A percentile compares a stretch with the other conserved stretches of the same genome.
These are phyloP conservation scores for Pyrenochaeta sp. DNA, from an alignment of 2,329 filamentous ascomycete species.

Conservation along the genomic window DNA sequence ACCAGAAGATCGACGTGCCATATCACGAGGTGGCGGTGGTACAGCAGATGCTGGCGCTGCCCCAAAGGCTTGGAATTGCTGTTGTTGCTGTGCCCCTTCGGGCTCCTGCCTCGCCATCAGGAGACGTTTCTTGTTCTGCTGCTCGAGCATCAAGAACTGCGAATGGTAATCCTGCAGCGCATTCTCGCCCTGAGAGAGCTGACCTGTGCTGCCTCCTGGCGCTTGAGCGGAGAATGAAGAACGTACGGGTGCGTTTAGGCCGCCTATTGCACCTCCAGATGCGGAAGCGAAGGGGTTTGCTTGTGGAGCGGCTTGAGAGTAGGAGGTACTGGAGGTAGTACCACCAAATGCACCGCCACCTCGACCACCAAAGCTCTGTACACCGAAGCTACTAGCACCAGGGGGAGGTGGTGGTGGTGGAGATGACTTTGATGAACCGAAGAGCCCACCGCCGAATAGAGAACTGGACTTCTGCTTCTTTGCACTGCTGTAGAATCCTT, in stretches of 20 bases:
- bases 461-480: not conserved
- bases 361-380: too few relatives aligned
- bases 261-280: not conserved
- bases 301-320: not conserved
- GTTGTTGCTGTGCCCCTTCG: conserved; percentile 4
- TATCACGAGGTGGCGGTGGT: not conserved
- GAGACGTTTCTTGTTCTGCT: conserved; percentile 83
- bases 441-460: not conserved
- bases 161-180: conserved; percentile 81
- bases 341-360: not conserved
- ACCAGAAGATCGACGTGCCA: too few relatives aligned
- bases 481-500: not conserved
- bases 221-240: not conserved
- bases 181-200: not conserved
- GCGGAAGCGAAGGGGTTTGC: conserved; percentile 1
- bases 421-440: not conserved
- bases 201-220: not conserved
- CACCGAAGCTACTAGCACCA: too few relatives aligned
- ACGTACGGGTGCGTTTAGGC: not conserved
- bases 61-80: conserved; percentile 2
- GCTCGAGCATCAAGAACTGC: conserved; percentile 83
- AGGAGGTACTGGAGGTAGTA: not conserved
- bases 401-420: not conserved
- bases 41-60: conserved; percentile 8
- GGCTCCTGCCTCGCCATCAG: conserved; percentile 74